Evolutionary conservation across 2,329 filamentous ascomycete species (phyloP), one percentile per base, ranked within the genome.

Genomic region (Kalmusia sp.): DNA sequence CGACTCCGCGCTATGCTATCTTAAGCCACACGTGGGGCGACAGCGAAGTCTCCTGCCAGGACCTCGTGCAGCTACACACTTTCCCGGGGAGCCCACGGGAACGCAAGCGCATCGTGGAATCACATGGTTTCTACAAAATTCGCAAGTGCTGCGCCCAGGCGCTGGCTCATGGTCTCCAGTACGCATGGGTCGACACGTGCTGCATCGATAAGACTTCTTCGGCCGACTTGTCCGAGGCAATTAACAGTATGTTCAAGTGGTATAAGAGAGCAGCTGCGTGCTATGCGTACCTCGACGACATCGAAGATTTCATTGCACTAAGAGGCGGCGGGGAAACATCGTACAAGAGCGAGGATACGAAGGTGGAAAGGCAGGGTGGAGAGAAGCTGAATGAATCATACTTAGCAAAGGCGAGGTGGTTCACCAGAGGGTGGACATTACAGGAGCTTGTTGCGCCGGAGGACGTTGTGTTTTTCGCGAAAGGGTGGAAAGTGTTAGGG

Each of bases 61-160:
- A 62, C 11, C 61, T 43, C 4, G 22, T 35, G 19, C 11, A 25
- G 7, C 11, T 43, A 3, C 4, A 7, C 24, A 30, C 24, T 14
- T 15, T 25, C 19, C 24, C 12, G 14, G 15, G 30, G 4, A 28
- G n/a, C 2, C 3, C 25, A 3, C 39, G 25, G 9, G 17, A 44
- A 15, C 28, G 47, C 14, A 35, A n/a, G 1, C 19, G 37, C 28
- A 34, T 43, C 2, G 14, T 15, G 11, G n/a, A 17, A 0, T 28
- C n/a, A 82, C 75, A 41, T 6, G 49, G 49, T 5, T 51, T 19
- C 22, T 51, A 51, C 24, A 51, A 51, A 24, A 51, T 51, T 17
- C 19, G 9, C 19, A 27, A 37, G n/a, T 33, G 39, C 11, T 52
- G 50, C 19, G 31, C 17, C 11, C 43, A 22, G 11, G 45, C 34